Evolutionary conservation across 257 asterid species (phyloP), one percentile per base, ranked within the genome.

Genomic region (Asclepias syriaca): DNA sequence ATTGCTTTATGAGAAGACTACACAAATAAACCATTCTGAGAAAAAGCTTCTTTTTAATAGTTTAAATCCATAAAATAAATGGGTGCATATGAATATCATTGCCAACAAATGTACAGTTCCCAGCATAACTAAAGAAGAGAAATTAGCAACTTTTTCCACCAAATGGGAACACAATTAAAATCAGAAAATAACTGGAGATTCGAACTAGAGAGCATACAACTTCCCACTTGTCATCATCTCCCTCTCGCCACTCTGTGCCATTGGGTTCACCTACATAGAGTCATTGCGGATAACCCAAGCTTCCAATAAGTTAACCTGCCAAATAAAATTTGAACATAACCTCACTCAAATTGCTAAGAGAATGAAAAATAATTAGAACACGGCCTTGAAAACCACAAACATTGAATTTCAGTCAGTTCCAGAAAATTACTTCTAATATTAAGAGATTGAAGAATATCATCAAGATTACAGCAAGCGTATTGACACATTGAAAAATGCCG

Each of bases 201-300:
- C 74, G 67, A 75, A 80, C 73, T 68, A 22, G 69, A 70, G 77
- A 73, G 56, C 53, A 50, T 37, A 43, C 43, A 55, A 58, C 72
- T 63, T 70, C 75, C 80, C 63, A 63, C 71, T 63, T 40, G 55
- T 66, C 73, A 75, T 73, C 81, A 45, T 74, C 85, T 74, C 81
- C 77, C 65, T 22, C 6, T 29, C 58, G 21, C 66, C 58, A 66
- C 45, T 12, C 65, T 48, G 60, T 22, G 56, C 21, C 56, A 8
- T 43, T 40, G 39, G 43, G 54, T 24, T 50, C 59, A 27, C 48
- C 49, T 43, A 43, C 70, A n/a, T 75, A 21, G 60, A 40, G 66
- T 57, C 45, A 49, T 24, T 46, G 50, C 39, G 27, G 50, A 49
- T 54, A 18, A 60, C 69, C 63, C 22, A 66, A 14, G 59, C 19